These are phyloP conservation scores for Flaveria floridana DNA, from an alignment of 140 eudicot genomes.

Conservation along the genomic window DNA sequence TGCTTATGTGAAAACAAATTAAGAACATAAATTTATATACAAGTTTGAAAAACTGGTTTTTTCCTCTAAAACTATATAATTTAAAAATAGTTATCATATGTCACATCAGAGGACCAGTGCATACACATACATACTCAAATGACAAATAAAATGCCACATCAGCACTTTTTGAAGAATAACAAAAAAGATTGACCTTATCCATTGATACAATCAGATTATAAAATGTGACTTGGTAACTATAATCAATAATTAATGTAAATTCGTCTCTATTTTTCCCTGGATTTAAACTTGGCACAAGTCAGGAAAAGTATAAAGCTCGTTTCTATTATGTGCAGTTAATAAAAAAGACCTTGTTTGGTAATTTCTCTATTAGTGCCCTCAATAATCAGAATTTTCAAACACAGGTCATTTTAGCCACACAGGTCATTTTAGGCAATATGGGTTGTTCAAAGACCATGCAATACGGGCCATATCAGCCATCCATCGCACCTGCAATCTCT, in stretches of 20 bases:
- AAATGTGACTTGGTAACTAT: neutral
- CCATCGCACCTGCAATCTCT: too few species aligned
- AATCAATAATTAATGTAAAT: neutral
- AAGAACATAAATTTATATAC: neutral
- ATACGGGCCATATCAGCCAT: too few species aligned
- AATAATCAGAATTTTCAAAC: neutral
- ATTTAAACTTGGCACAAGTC: neutral
- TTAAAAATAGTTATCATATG: neutral
- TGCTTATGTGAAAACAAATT: neutral
- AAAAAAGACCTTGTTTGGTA: neutral
- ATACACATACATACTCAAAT: neutral
- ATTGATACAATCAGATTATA: neutral
- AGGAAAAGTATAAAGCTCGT: neutral
- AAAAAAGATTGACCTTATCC: neutral
- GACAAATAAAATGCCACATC: neutral
- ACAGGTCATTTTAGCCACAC: neutral
- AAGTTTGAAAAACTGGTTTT: neutral
- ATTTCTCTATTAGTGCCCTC: slow-evolving; percentile 6
- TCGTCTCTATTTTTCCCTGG: neutral
- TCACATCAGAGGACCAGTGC: slow-evolving; percentile 1
- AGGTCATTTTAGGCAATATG: too few species aligned
- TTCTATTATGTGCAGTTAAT: too few species aligned
- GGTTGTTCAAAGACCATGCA: too few species aligned
- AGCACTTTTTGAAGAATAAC: neutral
- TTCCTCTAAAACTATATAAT: neutral